These are phyloP conservation scores for Coelastrella sp. DNA, from an alignment of 139 green algal species.

Conservation along the genomic window DNA sequence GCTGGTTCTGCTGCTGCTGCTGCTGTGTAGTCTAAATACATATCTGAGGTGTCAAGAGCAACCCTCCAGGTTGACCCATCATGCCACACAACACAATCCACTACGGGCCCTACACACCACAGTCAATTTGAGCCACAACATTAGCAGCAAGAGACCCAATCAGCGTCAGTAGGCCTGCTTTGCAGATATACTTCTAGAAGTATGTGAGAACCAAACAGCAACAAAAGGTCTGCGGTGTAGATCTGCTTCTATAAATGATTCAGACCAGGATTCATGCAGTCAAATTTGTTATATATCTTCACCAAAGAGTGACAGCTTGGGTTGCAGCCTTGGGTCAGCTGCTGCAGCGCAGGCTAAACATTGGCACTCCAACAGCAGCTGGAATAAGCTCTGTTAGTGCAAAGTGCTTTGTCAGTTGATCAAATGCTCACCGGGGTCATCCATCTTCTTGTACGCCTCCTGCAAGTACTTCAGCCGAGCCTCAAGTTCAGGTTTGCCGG, in stretches of 20 bases:
- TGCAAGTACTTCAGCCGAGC: conserved; percentile 61
- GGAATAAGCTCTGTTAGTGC: not conserved
- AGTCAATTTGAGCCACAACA: not conserved
- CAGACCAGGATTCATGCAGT: no score
- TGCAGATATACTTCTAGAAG: no score
- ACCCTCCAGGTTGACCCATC: conserved; percentile 83
- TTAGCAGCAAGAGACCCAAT: no score
- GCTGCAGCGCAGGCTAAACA: not conserved
- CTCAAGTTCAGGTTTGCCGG: conserved; percentile 77
- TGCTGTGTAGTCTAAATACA: conserved; percentile 49
- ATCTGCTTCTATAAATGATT: no score
- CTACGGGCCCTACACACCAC: conserved; percentile 69
- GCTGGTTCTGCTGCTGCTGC: conserved; percentile 32
- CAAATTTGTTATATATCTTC: no score
- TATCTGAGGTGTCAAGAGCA: conserved; percentile 85
- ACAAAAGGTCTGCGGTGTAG: no score
- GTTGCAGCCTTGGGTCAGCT: no score
- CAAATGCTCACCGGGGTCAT: conserved; percentile 48
- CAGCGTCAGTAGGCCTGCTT: no score
- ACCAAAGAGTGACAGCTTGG: no score
- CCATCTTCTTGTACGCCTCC: conserved; percentile 51
- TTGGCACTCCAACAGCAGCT: not conserved
- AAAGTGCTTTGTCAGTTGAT: no score
- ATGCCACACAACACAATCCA: conserved; percentile 94
- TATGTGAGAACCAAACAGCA: no score